phyloP scores from a whole-genome alignment of 306 rosid species.

The Canavalia gladiata region DNA sequence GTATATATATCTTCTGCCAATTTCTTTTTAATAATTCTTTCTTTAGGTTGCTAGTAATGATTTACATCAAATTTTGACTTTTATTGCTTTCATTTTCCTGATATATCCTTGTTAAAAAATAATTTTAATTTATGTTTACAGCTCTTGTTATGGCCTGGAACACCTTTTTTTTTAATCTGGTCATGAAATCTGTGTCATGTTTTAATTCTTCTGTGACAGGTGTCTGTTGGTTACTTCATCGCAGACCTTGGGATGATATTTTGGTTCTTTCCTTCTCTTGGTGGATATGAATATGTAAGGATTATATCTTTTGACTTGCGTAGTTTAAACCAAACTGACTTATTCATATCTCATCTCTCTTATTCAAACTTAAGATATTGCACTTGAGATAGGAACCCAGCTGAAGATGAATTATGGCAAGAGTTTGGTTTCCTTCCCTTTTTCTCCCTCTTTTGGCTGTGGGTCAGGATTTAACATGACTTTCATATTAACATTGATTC shows the following conservation, averaged over 20 bases:
- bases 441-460: conserved; percentile 34
- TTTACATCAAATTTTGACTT: conserved; percentile 25
- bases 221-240: conserved; percentile 91
- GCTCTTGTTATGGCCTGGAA: conserved; percentile 17
- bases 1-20: conserved; percentile 18
- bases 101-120: background rate
- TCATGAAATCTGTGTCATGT: conserved; percentile 30
- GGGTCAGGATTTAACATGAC: conserved; percentile 42
- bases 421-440: conserved; percentile 40
- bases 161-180: conserved; percentile 25
- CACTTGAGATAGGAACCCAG: conserved; percentile 42
- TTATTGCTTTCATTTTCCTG: conserved; percentile 23
- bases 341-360: conserved; percentile 37
- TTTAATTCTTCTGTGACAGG: conserved; percentile 60
- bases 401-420: conserved; percentile 43
- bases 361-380: conserved; percentile 47
- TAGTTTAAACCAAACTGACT: conserved; percentile 27
- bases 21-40: conserved; percentile 12
- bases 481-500: conserved; percentile 53
- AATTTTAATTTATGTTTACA: background rate
- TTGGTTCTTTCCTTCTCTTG: conserved; percentile 91
- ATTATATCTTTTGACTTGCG: conserved; percentile 46
- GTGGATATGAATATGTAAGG: conserved; percentile 99
- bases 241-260: conserved; percentile 89
- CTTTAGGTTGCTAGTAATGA: conserved; percentile 10